Percentiles rank a stretch among this genome's conserved stretches.
phyloP scores from a whole-genome alignment of 352 stramenopile genomes.

The Phytopythium mirpurense region DNA sequence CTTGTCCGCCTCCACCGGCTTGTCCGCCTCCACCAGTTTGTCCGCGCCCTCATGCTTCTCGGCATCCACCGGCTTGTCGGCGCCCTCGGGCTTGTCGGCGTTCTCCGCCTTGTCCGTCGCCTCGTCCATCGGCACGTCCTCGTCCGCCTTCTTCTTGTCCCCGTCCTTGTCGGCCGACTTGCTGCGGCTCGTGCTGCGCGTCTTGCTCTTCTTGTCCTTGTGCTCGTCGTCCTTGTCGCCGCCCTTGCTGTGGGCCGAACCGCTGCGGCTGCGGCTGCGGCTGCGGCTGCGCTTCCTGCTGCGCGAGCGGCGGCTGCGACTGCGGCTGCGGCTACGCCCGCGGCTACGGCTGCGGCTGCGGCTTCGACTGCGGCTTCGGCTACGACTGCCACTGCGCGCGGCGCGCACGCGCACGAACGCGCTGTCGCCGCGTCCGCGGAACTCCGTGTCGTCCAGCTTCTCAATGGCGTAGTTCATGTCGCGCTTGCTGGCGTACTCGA shows the following conservation, averaged over 20 bases:
- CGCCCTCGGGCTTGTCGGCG: conserved; percentile 2
- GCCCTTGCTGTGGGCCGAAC: conserved; percentile 13
- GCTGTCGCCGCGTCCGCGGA: conserved; percentile 44
- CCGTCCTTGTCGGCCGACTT: conserved; percentile 17
- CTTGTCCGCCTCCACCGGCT: conserved; percentile 1
- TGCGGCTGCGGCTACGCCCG: conserved; percentile 27
- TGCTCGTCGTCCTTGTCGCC: conserved; percentile 12
- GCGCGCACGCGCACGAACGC: conserved; percentile 47
- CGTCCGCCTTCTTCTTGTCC: conserved; percentile 13
- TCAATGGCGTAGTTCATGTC: conserved; percentile 66
- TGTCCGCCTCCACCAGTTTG: neutral
- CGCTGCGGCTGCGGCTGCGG: conserved; percentile 20
- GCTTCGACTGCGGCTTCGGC: conserved; percentile 32
- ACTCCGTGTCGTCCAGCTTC: conserved; percentile 61
- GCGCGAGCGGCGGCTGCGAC: conserved; percentile 18
- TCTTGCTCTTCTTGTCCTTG: conserved; percentile 22
- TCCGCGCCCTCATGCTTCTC: conserved; percentile 9
- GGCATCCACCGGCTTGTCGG: conserved; percentile 7
- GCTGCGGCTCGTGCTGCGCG: conserved; percentile 20
- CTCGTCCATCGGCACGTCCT: conserved; percentile 12
- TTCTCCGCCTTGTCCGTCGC: neutral
- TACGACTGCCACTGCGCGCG: conserved; percentile 21
- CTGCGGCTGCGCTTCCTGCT: conserved; percentile 33
- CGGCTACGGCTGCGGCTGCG: conserved; percentile 22
- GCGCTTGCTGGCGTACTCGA: conserved; percentile 65